Evolutionary conservation across 257 asterid genomes (phyloP).

Genomic region (Eustoma russellianum): DNA sequence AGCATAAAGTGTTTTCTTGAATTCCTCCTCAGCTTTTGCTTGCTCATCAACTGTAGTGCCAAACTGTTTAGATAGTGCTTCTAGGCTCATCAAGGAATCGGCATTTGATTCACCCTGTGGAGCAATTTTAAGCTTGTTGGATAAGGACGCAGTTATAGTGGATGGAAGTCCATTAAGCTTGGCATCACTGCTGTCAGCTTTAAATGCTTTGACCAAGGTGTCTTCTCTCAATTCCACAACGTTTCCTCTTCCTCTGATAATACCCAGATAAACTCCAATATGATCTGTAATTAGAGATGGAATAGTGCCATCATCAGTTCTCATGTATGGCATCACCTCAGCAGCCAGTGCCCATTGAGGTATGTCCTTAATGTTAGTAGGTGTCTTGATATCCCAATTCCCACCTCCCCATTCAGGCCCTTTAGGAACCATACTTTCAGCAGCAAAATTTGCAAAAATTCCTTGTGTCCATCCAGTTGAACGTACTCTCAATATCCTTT

Average conservation of each 20-base stretch:
- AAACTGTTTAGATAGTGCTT: conserved; percentile 53
- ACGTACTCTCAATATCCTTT: conserved; percentile 90
- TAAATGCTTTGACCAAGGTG: conserved; percentile 72
- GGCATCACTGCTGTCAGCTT: conserved; percentile 44
- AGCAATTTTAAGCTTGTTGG: conserved; percentile 38
- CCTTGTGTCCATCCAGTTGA: conserved; percentile 99
- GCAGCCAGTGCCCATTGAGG: conserved; percentile 99
- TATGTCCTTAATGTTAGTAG: conserved; percentile 79
- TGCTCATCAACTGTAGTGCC: conserved; percentile 67
- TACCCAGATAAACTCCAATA: conserved; percentile 93
- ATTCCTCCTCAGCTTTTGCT: conserved; percentile 96
- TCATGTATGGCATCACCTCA: conserved; percentile 99
- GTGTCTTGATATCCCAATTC: conserved; percentile 97
- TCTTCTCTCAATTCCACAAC: conserved; percentile 93
- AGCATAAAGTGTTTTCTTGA: conserved; percentile 74
- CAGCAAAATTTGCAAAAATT: conserved; percentile 94
- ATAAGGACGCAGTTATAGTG: conserved; percentile 29
- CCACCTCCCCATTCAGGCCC: conserved; percentile 99
- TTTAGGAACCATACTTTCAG: conserved; percentile 99
- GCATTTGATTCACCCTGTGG: conserved; percentile 34
- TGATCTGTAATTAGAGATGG: conserved; percentile 95
- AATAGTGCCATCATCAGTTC: conserved; percentile 91
- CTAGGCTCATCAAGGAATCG: conserved; percentile 73
- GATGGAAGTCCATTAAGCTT: conserved; percentile 48
- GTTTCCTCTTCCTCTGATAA: conserved; percentile 93